These are phyloP conservation scores for Santalum album DNA, from an alignment of 164 flowering plant genomes.

Conservation along the genomic window DNA sequence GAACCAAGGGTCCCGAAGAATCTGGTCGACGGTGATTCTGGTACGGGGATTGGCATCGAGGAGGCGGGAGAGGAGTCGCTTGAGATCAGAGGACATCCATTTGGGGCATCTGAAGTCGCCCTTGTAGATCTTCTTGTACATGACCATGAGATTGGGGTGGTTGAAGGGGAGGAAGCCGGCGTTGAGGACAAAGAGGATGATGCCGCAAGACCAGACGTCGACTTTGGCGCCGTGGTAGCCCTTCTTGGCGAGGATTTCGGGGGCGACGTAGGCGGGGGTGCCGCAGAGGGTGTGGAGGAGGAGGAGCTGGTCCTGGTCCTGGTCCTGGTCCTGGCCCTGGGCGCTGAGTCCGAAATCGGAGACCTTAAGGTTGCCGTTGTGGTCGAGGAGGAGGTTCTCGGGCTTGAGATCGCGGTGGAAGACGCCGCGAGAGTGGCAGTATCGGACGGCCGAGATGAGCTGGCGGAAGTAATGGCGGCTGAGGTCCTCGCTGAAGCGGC, in stretches of 20 bases:
- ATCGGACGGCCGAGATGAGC: slow-evolving; percentile 51
- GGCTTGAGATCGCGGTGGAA: slow-evolving; percentile 68
- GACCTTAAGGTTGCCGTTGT: slow-evolving; percentile 43
- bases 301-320: neutral
- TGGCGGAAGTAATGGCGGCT: slow-evolving; percentile 61
- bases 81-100: slow-evolving; percentile 56
- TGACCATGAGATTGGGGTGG: slow-evolving; percentile 49
- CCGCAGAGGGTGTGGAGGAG: slow-evolving; percentile 64
- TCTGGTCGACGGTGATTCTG: slow-evolving; percentile 45
- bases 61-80: slow-evolving; percentile 30
- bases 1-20: slow-evolving; percentile 49
- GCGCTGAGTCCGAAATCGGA: slow-evolving; percentile 72
- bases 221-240: slow-evolving; percentile 62
- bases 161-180: slow-evolving; percentile 69
- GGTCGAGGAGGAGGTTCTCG: slow-evolving; percentile 65
- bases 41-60: slow-evolving; percentile 50
- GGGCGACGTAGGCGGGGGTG: slow-evolving; percentile 70
- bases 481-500: slow-evolving; percentile 49
- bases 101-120: slow-evolving; percentile 58
- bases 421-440: slow-evolving; percentile 61
- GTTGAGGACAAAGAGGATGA: slow-evolving; percentile 44
- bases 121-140: slow-evolving; percentile 57
- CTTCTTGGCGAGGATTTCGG: slow-evolving; percentile 56
- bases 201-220: slow-evolving; percentile 71
- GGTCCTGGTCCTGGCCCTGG: slow-evolving; percentile 4